Conservation (phyloP, 2,329 filamentous ascomycete species). For the Xylaria sp. region DNA sequence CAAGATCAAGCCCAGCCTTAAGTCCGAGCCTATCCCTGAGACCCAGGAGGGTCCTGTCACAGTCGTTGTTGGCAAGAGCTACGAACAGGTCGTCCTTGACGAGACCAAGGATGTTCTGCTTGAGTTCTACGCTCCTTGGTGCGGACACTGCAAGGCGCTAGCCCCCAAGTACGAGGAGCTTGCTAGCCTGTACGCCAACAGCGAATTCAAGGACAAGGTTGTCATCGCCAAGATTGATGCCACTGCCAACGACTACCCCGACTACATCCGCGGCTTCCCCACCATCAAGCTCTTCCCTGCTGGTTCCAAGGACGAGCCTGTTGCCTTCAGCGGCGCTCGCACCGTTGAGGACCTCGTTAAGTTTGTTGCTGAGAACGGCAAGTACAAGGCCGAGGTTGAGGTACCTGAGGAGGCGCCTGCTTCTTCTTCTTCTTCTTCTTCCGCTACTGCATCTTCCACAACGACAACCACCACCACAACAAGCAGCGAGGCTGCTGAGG, state of each 20-base stretch:
- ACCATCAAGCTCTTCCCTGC: conserved; percentile 98
- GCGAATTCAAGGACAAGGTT: conserved; percentile 76
- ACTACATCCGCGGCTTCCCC: conserved; percentile 95
- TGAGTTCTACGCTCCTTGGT: conserved; percentile 99
- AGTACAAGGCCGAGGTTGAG: conserved; percentile 69
- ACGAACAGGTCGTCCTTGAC: conserved; percentile 85
- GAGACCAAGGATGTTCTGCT: conserved; percentile 94
- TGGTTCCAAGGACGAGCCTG: conserved; percentile 74
- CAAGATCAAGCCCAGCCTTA: conserved; percentile 93
- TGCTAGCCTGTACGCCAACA: conserved; percentile 67
- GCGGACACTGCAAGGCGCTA: conserved; percentile 98
- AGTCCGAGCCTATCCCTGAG: conserved; percentile 96
- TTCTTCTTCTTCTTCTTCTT: conserved; percentile 37
- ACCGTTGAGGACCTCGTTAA: conserved; percentile 85
- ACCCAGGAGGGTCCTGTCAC: conserved; percentile 83
- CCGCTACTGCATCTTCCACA: too few species aligned
- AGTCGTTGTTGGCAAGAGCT: conserved; percentile 87
- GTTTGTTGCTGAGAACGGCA: conserved; percentile 94
- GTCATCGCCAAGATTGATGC: conserved; percentile 97
- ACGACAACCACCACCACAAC: conserved; percentile 42
- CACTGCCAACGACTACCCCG: conserved; percentile 91
- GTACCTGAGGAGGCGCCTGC: conserved; percentile 50
- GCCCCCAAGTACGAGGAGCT: conserved; percentile 97
- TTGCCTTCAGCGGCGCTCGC: conserved; percentile 83
- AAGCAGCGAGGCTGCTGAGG: conserved; percentile 42